phyloP scores from a whole-genome alignment of 768 basidiomycete species.

The Amanita fuliginea region DNA sequence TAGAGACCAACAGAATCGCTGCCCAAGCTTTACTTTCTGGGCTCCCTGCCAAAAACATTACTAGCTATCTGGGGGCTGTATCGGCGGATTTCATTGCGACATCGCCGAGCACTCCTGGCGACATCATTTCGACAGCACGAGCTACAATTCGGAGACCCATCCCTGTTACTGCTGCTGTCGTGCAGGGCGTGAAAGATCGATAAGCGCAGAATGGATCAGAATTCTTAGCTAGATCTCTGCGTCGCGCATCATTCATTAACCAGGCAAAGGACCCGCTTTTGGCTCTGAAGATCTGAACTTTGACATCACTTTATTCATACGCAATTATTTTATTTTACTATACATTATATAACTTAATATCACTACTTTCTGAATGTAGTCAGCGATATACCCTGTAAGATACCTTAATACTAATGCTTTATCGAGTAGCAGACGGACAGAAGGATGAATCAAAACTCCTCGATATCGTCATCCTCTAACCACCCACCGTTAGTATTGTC shows the following conservation, averaged over 20 bases:
- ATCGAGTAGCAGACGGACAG: neutral
- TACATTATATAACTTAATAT: constrained; percentile 1
- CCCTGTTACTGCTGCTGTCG: neutral
- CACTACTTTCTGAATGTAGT: neutral
- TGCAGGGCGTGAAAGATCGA: neutral
- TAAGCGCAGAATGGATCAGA: neutral
- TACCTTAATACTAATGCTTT: neutral
- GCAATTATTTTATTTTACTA: constrained; percentile 5
- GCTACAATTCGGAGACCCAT: neutral
- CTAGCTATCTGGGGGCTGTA: neutral
- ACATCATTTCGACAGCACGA: neutral
- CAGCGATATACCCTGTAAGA: neutral
- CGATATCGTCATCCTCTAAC: constrained; percentile 52
- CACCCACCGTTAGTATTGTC: constrained; percentile 34
- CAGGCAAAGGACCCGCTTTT: neutral
- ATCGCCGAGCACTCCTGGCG: neutral
- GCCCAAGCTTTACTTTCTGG: constrained; percentile 1
- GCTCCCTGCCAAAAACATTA: neutral
- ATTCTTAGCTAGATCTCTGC: too few relatives aligned
- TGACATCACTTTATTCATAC: neutral
- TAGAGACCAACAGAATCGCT: neutral
- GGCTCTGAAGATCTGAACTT: neutral
- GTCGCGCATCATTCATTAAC: too few relatives aligned
- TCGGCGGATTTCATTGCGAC: neutral
- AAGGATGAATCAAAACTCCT: constrained; percentile 26